A percentile compares a stretch with the other conserved stretches of the same genome.
Evolutionary conservation across 345 rosid species (phyloP).

Genomic region (Turritis glabra): DNA sequence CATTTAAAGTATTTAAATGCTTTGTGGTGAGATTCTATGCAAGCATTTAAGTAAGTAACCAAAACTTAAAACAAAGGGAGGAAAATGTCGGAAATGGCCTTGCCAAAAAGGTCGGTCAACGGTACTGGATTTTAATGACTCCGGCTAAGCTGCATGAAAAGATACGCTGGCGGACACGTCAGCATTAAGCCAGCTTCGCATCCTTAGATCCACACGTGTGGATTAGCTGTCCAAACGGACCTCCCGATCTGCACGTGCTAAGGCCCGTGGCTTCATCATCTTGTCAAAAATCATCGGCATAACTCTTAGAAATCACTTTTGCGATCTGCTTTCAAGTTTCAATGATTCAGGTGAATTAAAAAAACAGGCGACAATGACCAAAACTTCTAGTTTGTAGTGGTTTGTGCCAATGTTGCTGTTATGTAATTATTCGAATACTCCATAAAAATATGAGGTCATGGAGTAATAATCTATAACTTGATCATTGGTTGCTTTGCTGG

Average conservation of each 20-base stretch:
- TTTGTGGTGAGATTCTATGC: conserved; percentile 1
- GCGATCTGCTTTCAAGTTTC: not conserved
- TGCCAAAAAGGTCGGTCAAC: conserved; percentile 21
- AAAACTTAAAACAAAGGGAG: not conserved
- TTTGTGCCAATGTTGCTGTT: no score
- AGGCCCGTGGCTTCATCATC: conserved; percentile 31
- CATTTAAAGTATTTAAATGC: conserved; percentile 12
- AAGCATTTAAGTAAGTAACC: conserved; percentile 27
- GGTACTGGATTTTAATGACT: not conserved
- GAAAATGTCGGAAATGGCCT: conserved; percentile 25
- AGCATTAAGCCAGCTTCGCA: conserved; percentile 29
- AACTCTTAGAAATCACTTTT: not conserved
- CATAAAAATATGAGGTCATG: no score
- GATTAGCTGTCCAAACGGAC: conserved; percentile 33
- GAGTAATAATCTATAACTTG: no score
- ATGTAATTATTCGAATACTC: no score
- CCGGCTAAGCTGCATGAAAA: conserved; percentile 8
- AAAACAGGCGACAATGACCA: not conserved
- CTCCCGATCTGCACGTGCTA: conserved; percentile 25
- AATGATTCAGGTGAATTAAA: conserved; percentile 30
- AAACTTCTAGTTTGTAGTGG: no score
- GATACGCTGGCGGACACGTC: conserved; percentile 25
- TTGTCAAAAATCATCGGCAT: conserved; percentile 2
- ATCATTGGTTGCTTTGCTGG: no score
- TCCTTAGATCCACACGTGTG: conserved; percentile 32